Percentiles rank a stretch among this genome's conserved stretches.
Conservation (phyloP, 305 asterid genomes). For the Fraxinus sp. region DNA sequence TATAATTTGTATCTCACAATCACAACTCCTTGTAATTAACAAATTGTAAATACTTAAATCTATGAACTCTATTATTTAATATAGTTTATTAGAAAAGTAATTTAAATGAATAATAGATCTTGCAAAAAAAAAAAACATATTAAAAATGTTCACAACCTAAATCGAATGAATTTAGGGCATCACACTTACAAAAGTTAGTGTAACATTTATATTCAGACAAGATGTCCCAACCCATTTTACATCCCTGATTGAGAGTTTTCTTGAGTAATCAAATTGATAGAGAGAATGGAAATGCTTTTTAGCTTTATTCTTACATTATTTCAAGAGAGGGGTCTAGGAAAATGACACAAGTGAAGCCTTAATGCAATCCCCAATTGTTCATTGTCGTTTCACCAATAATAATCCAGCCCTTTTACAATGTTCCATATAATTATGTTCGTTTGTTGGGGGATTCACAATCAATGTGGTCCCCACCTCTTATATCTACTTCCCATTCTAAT, state of each 20-base stretch:
- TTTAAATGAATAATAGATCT: too few species aligned
- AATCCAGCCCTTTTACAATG: not conserved
- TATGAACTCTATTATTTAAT: too few species aligned
- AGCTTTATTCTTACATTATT: not conserved
- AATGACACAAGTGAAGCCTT: not conserved
- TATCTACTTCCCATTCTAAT: not conserved
- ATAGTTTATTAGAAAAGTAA: too few species aligned
- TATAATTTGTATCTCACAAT: too few species aligned
- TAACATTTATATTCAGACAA: not conserved
- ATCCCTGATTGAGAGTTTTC: not conserved
- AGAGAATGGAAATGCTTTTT: not conserved
- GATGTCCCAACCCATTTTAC: not conserved
- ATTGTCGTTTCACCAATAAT: not conserved
- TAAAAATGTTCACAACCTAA: too few species aligned
- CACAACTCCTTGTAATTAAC: too few species aligned
- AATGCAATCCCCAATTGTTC: not conserved
- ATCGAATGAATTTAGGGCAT: too few species aligned
- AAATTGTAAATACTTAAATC: too few species aligned
- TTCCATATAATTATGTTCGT: not conserved
- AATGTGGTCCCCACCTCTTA: not conserved
- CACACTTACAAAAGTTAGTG: too few species aligned
- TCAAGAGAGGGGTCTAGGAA: not conserved
- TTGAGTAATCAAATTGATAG: not conserved
- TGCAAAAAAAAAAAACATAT: too few species aligned
- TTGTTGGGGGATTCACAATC: not conserved